Conservation (phyloP, 768 basidiomycete genomes). For the Naganishia antarctica region DNA sequence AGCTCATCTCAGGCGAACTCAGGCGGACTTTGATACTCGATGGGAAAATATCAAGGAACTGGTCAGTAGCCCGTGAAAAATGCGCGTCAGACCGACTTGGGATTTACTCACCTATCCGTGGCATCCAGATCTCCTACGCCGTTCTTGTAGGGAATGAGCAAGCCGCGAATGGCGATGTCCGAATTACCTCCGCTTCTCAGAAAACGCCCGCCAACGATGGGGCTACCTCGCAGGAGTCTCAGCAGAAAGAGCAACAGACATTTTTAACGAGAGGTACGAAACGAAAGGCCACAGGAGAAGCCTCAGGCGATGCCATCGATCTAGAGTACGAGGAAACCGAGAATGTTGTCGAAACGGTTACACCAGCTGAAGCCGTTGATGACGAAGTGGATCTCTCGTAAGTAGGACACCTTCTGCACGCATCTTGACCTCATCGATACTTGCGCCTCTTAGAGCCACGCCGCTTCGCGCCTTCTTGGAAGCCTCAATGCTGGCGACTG, state of each 20-base stretch:
- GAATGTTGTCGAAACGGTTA: not conserved
- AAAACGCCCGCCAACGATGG: not conserved
- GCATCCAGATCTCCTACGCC: conserved; percentile 42
- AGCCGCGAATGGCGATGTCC: conserved; percentile 44
- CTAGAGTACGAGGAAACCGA: conserved; percentile 42
- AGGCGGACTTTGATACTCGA: conserved; percentile 64
- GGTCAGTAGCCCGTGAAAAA: conserved; percentile 25
- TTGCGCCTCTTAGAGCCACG: conserved; percentile 48
- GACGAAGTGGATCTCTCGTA: conserved; percentile 8
- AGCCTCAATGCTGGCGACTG: conserved; percentile 75
- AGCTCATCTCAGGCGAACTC: conserved; percentile 63
- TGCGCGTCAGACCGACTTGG: not conserved
- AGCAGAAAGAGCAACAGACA: not conserved
- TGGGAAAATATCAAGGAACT: conserved; percentile 86
- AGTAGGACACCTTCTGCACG: not conserved
- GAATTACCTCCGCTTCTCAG: not conserved
- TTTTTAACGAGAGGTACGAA: not conserved
- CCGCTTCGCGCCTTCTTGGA: conserved; percentile 69
- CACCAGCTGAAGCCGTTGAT: not conserved
- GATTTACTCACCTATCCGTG: not conserved
- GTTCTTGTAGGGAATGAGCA: conserved; percentile 45
- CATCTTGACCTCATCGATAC: not conserved
- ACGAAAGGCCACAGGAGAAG: conserved; percentile 16
- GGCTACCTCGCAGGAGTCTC: conserved; percentile 16
- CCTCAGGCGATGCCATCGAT: conserved; percentile 34